Evolutionary conservation across 768 basidiomycete species (phyloP).

Genomic region (Serendipita vermifera): DNA sequence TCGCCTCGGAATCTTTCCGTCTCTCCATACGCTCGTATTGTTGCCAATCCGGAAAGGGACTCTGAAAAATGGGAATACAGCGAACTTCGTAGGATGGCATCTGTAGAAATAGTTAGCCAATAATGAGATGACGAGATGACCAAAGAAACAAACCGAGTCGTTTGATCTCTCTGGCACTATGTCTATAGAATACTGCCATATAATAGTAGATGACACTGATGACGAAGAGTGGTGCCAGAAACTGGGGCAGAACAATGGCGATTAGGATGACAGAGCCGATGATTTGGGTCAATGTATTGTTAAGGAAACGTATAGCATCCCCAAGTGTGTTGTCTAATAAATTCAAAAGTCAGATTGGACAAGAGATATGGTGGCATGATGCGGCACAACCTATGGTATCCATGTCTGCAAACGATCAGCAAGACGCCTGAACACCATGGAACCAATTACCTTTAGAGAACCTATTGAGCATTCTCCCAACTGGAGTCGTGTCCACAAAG

Average conservation of each 20-base stretch:
- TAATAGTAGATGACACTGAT: constrained; percentile 51
- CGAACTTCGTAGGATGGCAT: constrained; percentile 73
- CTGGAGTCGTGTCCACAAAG: constrained; percentile 33
- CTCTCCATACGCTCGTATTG: constrained; percentile 82
- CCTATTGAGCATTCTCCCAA: constrained; percentile 82
- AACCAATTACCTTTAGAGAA: constrained; percentile 55
- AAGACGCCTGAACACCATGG: background rate
- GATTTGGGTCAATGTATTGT: constrained; percentile 48
- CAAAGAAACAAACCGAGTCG: constrained; percentile 35
- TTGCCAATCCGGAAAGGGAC: constrained; percentile 71
- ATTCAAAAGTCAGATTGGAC: constrained; percentile 19
- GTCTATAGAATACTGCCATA: constrained; percentile 69
- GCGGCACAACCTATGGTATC: constrained; percentile 65
- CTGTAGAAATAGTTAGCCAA: constrained; percentile 24
- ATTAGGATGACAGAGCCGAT: constrained; percentile 68
- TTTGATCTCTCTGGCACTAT: constrained; percentile 80
- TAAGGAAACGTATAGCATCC: constrained; percentile 66
- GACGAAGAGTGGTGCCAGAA: constrained; percentile 57
- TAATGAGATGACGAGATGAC: background rate
- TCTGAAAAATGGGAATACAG: constrained; percentile 91
- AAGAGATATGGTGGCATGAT: constrained; percentile 52
- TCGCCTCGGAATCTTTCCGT: constrained; percentile 57
- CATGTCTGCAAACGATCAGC: constrained; percentile 35
- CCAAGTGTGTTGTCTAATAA: constrained; percentile 3
- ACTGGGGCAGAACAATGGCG: constrained; percentile 51